These are phyloP conservation scores for Globisporangium radiosum DNA, from an alignment of 352 stramenopile genomes.

Conservation along the genomic window DNA sequence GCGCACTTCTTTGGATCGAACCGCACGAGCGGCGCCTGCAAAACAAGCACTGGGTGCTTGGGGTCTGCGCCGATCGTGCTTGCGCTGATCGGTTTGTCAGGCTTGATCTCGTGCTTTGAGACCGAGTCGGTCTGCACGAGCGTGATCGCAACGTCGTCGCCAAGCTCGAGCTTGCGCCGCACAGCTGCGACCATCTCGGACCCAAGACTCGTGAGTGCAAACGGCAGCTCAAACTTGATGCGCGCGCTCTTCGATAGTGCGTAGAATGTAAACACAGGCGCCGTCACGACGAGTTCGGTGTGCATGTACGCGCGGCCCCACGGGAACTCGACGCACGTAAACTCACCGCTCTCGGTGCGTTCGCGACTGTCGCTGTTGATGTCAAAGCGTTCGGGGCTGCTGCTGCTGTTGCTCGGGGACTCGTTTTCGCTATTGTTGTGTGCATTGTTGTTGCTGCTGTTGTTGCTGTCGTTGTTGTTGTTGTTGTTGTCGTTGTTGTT, in stretches of 20 bases:
- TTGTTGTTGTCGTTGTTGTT: not conserved
- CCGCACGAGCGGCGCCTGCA: slow-evolving; percentile 54
- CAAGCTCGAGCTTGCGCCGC: slow-evolving; percentile 35
- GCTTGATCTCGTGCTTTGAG: slow-evolving; percentile 59
- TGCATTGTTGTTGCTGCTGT: not conserved
- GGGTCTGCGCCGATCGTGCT: slow-evolving; percentile 55
- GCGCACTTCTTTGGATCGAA: slow-evolving; percentile 65
- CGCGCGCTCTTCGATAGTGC: slow-evolving; percentile 50
- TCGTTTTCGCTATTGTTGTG: not conserved
- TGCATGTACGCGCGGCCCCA: slow-evolving; percentile 73
- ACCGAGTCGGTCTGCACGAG: slow-evolving; percentile 75
- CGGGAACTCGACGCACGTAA: slow-evolving; percentile 64
- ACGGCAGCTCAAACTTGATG: slow-evolving; percentile 63
- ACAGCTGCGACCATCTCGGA: slow-evolving; percentile 59
- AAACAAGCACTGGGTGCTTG: slow-evolving; percentile 64
- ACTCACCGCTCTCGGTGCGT: slow-evolving; percentile 17
- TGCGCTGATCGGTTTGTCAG: slow-evolving; percentile 47
- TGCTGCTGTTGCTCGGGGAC: not conserved
- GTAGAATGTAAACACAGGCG: slow-evolving; percentile 76
- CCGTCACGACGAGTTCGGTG: slow-evolving; percentile 41
- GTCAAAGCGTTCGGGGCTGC: slow-evolving; percentile 2
- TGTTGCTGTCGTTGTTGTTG: not conserved
- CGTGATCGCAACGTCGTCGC: slow-evolving; percentile 45
- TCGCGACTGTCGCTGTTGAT: slow-evolving; percentile 10
- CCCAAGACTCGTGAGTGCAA: slow-evolving; percentile 41